Base-by-base conservation (phyloP, 495 filamentous ascomycete species). In the Xylaria venustula region DNA sequence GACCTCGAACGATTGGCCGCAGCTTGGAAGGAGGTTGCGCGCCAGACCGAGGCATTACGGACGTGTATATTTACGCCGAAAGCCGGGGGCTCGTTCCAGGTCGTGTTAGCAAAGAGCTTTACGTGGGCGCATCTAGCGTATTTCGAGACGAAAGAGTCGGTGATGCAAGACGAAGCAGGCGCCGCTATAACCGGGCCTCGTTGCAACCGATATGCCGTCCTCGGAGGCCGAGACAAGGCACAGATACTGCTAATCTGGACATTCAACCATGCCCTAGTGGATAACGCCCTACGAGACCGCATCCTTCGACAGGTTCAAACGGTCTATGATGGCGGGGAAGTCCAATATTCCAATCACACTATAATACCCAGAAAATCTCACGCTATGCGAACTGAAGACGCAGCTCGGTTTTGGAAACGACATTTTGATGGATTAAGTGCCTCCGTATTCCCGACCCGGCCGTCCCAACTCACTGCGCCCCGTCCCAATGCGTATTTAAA, bases 11-110 rank as follows among this genome's bases (percentile, higher is more conserved):
- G 71, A 26, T 72, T 77, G 26, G 72, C 69, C 63, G 67, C 66
- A 1, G 75, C 75, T 3, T 77, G 74, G 75, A 57, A 72, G 42
- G 63, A 69, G 17, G 71, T 75, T 8, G 69, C 67, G 4, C 56
- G 65, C 48, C 62, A 67, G 30, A 73, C 75, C 51, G 42, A 69
- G 0, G 68, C 74, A 7, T 48, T 76, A 37, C 62, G 75, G 61
- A 74, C 74, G 1, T 50, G n/a, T 50, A 50, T 4, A 50, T 50
- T 50, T 50, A 50, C 15, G 28, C 20, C 26, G 28, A 50, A 50
- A 50, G 47, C 26, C n/a, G 47, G 47, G 26, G 28, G n/a, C 15
- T 50, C 26, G 17, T 50, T 50, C 17, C 47, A 50, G 6, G 26
- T 50, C 20, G 47, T 50, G 15, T 34, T 50, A n/a, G 26, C 26